Conservation (phyloP, 768 basidiomycete species). For the Naematelia encephala region DNA sequence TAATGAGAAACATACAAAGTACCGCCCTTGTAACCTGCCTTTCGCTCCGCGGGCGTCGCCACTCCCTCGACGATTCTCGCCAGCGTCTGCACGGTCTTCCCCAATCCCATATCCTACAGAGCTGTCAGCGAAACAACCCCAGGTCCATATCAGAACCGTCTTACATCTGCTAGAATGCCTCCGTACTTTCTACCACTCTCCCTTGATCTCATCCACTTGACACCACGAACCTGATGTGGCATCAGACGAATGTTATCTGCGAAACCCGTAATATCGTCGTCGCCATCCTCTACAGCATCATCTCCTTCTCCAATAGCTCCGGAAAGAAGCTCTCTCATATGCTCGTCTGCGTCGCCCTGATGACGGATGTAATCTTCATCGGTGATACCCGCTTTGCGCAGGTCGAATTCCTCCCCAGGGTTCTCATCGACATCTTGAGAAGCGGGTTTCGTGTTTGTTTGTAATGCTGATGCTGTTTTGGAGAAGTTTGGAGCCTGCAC, state of each 20-base stretch:
- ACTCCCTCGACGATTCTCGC: constrained; percentile 80
- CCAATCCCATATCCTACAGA: constrained; percentile 51
- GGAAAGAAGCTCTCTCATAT: constrained; percentile 70
- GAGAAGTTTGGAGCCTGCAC: not conserved
- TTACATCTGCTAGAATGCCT: constrained; percentile 79
- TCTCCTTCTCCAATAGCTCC: constrained; percentile 61
- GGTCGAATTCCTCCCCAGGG: constrained; percentile 33
- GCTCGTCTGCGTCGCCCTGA: constrained; percentile 68
- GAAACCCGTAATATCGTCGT: constrained; percentile 75
- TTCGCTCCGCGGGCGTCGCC: constrained; percentile 65
- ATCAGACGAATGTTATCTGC: constrained; percentile 65
- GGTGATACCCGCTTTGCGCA: constrained; percentile 25
- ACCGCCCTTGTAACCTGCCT: constrained; percentile 60
- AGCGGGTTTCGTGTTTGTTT: constrained; percentile 1
- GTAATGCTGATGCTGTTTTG: not conserved
- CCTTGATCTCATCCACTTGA: constrained; percentile 80
- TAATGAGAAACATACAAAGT: constrained; percentile 43
- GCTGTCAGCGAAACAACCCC: constrained; percentile 2
- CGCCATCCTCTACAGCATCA: constrained; percentile 58
- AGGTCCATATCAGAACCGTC: constrained; percentile 52
- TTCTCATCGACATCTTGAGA: constrained; percentile 16
- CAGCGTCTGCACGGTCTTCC: constrained; percentile 79
- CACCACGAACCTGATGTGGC: constrained; percentile 82
- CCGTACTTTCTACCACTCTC: constrained; percentile 75
- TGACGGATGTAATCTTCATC: constrained; percentile 34